Conservation (phyloP, 257 asterid genomes). For the Solanum ossicruentum region DNA sequence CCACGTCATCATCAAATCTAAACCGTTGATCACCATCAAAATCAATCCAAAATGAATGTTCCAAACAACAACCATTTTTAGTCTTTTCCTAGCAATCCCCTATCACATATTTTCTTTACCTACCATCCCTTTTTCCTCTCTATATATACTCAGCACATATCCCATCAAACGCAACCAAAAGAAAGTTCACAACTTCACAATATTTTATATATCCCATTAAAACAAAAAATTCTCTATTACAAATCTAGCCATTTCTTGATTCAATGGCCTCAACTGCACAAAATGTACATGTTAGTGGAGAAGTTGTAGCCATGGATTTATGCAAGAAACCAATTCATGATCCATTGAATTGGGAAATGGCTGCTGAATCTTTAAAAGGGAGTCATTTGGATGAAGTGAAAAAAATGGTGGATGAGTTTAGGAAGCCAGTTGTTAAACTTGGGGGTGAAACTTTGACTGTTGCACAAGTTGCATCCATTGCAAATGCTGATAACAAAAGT, state of each 20-base stretch:
- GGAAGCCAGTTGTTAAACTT: too few relatives aligned
- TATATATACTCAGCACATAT: slow-evolving; percentile 31
- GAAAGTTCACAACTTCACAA: neutral
- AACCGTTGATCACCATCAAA: slow-evolving; percentile 7
- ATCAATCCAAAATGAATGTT: slow-evolving; percentile 4
- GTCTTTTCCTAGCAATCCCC: neutral
- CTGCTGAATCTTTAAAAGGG: slow-evolving; percentile 64
- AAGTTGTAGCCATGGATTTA: slow-evolving; percentile 6
- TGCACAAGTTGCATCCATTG: too few relatives aligned
- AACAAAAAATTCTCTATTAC: neutral
- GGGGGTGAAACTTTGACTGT: too few relatives aligned
- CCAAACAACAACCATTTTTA: slow-evolving; percentile 12
- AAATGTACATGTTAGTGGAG: slow-evolving; percentile 20
- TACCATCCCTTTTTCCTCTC: slow-evolving; percentile 22
- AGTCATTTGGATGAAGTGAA: too few relatives aligned
- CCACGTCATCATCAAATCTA: slow-evolving; percentile 15
- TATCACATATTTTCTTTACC: slow-evolving; percentile 20
- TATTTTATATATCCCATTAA: neutral
- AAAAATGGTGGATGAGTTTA: too few relatives aligned
- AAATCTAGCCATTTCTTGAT: neutral
- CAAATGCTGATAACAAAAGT: too few relatives aligned
- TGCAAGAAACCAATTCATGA: slow-evolving; percentile 29
- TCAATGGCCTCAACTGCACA: neutral
- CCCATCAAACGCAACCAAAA: slow-evolving; percentile 3
- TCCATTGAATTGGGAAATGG: slow-evolving; percentile 78